phyloP scores from a whole-genome alignment of 805 yeast genomes.

The Candida ficus region DNA sequence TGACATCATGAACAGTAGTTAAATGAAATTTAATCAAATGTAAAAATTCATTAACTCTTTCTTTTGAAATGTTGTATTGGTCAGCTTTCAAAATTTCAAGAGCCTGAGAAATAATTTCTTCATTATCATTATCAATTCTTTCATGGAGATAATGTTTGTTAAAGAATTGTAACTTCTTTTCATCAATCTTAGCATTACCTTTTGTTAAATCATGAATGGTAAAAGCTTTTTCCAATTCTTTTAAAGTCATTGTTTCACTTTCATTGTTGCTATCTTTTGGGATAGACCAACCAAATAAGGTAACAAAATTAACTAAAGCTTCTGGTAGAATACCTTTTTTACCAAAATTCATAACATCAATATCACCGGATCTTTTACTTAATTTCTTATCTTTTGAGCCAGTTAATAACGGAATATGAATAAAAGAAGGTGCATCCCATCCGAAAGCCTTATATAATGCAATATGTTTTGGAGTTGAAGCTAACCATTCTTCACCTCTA shows the following conservation, averaged over 20 bases:
- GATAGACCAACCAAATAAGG: conserved; percentile 94
- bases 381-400: conserved; percentile 68
- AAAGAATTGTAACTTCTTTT: conserved; percentile 66
- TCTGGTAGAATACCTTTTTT: conserved; percentile 73
- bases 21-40: conserved; percentile 43
- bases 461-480: conserved; percentile 92
- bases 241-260: conserved; percentile 47
- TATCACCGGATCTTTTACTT: conserved; percentile 82
- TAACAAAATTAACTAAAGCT: conserved; percentile 81
- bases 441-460: conserved; percentile 82
- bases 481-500: conserved; percentile 97
- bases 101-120: conserved; percentile 32
- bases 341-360: conserved; percentile 56
- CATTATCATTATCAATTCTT: conserved; percentile 35
- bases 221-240: conserved; percentile 52
- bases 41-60: conserved; percentile 37
- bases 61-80: conserved; percentile 18
- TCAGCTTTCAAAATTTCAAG: conserved; percentile 14
- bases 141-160: conserved; percentile 62
- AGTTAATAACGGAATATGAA: conserved; percentile 89
- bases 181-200: conserved; percentile 91
- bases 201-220: conserved; percentile 71
- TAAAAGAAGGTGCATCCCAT: conserved; percentile 75
- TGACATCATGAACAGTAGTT: conserved; percentile 49
- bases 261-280: conserved; percentile 47